Evolutionary conservation across 1,284 basidiomycete genomes (phyloP).

Genomic region (Trichosporon coremiiforme): DNA sequence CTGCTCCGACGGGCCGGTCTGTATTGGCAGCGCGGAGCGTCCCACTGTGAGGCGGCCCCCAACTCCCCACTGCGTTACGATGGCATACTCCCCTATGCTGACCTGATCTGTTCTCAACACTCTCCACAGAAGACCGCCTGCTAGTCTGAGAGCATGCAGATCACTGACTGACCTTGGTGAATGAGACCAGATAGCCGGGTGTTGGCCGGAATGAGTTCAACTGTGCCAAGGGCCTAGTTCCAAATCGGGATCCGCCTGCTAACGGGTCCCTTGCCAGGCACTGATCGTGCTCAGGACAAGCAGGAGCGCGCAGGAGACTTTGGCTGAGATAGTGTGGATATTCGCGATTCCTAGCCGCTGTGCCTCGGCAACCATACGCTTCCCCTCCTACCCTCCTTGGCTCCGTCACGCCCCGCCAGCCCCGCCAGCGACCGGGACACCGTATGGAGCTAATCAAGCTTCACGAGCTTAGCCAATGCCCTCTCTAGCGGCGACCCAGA

Average conservation of each 20-base stretch:
- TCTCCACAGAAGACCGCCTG: background rate
- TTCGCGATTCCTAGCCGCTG: background rate
- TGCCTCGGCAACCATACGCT: conserved; percentile 4
- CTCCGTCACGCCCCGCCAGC: background rate
- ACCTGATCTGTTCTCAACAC: background rate
- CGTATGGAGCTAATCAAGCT: conserved; percentile 3
- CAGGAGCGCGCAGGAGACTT: background rate
- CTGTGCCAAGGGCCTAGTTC: conserved; percentile 2
- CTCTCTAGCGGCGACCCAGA: conserved; percentile 1
- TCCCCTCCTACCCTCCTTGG: background rate
- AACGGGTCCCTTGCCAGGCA: background rate
- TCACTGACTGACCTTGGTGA: background rate
- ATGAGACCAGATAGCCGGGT: background rate
- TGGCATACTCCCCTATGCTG: background rate
- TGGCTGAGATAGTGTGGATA: background rate
- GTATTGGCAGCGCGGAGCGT: background rate
- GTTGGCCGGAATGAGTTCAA: background rate
- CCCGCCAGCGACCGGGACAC: conserved; percentile 3
- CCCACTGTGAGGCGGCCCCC: background rate
- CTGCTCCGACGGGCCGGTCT: background rate
- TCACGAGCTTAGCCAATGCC: conserved; percentile 5
- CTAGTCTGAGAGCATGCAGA: background rate
- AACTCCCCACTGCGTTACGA: background rate
- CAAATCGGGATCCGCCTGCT: conserved; percentile 11
- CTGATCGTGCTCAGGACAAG: background rate